Conservation (phyloP, 2,329 filamentous ascomycete genomes). For the Aspergillus sp. region DNA sequence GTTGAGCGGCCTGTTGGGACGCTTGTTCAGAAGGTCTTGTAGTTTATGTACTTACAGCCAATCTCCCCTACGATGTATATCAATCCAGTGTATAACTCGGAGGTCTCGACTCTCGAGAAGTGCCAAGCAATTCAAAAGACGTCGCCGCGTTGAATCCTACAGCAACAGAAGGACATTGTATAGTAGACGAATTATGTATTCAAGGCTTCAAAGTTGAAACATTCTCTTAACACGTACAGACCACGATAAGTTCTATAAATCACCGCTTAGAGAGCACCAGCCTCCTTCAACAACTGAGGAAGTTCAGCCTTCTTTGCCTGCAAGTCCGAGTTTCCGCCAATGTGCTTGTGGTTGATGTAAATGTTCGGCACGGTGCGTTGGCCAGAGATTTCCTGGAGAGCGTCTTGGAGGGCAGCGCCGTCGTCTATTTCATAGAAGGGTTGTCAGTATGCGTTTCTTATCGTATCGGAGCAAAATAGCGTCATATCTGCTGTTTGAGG, state of each 20-base stretch:
- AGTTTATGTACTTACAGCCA: slow-evolving; percentile 15
- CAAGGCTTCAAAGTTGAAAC: neutral
- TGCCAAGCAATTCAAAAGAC: neutral
- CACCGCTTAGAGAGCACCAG: slow-evolving; percentile 61
- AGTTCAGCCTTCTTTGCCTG: slow-evolving; percentile 70
- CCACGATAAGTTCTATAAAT: neutral
- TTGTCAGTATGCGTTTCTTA: neutral
- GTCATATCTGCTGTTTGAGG: too few relatives aligned
- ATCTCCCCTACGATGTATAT: slow-evolving; percentile 8
- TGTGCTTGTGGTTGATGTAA: slow-evolving; percentile 88
- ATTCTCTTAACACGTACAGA: neutral
- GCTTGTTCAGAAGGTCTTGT: slow-evolving; percentile 74
- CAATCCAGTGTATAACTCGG: neutral
- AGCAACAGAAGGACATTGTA: neutral
- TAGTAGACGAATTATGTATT: neutral
- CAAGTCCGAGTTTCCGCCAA: slow-evolving; percentile 93
- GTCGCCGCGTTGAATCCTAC: neutral
- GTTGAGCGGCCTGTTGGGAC: slow-evolving; percentile 87
- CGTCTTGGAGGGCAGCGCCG: slow-evolving; percentile 79
- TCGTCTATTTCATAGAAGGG: slow-evolving; percentile 63
- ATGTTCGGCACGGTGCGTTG: slow-evolving; percentile 95
- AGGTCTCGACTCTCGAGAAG: too few relatives aligned
- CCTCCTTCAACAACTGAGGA: slow-evolving; percentile 65
- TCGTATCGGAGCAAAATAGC: too few relatives aligned
- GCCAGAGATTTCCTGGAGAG: slow-evolving; percentile 76